Base-by-base conservation (phyloP, 345 rosid genomes). In the Rhodomyrtus tomentosa region DNA sequence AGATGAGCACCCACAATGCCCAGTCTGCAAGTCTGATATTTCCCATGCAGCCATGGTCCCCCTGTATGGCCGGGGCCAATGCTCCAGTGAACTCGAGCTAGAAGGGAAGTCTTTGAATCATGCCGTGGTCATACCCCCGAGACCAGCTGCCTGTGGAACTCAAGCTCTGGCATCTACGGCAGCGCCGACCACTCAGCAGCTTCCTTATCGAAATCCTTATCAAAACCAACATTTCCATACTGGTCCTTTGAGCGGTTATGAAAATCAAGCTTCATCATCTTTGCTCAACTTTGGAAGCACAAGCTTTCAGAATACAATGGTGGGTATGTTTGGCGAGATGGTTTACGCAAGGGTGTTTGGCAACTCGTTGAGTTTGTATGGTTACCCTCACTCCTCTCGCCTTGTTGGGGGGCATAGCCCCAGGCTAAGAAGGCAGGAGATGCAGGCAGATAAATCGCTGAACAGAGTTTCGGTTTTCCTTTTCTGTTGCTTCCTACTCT, bases 1-100 rank as follows among this genome's bases (percentile, higher is more conserved):
- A 0, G 92, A 93, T 24, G 93, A 94, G 82, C 88, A 86, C 85
- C 93, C 96, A 27, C 98, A 92, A 55, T 97, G 99, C 82, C 99
- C 99, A 0, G 96, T 97, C 50, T 97, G 99, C 93, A 97, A 97
- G 90, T 92, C 98, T 12, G 89, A 90, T 38, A 92, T 97, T 76
- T 94, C 98, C 7, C 93, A 94, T 82, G 86, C 94, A 73, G 89
- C 95, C 22, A 90, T 97, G 95, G 95, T 97, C 52, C 99, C 99
- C 7, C 96, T 97, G 84, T 97, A 97, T 45, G 98, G 98, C 40
- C 93, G 95, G 21, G 98, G 98, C 55, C 89, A 87, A 73, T 36
- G 84, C 82, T 48, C 88, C 27, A 53, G 87, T 12, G 90, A 86
- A 48, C 52, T 86, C 0, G 93, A 89, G 82, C 51, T 85, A 13